These are phyloP conservation scores for Mortierella sp. DNA, from an alignment of 371 early-diverging fungal species.

Conservation along the genomic window DNA sequence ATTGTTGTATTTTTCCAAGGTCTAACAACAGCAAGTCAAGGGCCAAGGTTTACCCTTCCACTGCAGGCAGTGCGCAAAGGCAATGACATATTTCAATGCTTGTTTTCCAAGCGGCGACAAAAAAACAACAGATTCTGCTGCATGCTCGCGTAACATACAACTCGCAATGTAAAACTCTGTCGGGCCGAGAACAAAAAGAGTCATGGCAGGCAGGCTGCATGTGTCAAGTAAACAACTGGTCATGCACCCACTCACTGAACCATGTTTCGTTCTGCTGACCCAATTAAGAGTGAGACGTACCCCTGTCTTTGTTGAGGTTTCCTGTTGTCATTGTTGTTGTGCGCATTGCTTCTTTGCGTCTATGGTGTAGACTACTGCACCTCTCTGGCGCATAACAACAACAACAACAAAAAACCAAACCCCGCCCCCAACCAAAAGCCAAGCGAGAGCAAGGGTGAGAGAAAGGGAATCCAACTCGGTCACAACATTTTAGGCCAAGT, in stretches of 20 bases:
- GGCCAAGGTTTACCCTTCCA: slow-evolving; percentile 7
- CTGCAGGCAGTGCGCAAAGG: background rate
- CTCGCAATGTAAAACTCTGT: background rate
- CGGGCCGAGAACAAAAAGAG: background rate
- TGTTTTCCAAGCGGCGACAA: slow-evolving; percentile 3
- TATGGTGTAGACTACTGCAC: background rate
- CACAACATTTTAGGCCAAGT: background rate
- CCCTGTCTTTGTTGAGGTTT: background rate
- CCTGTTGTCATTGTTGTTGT: background rate
- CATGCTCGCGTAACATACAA: slow-evolving; percentile 4
- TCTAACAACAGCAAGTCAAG: background rate
- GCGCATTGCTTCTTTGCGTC: background rate
- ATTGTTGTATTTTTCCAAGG: background rate
- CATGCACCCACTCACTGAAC: background rate
- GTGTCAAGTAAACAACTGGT: background rate
- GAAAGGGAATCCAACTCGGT: background rate
- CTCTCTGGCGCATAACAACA: background rate
- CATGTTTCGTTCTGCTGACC: background rate
- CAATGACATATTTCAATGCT: slow-evolving; percentile 7
- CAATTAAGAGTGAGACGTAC: background rate
- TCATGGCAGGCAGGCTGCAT: background rate
- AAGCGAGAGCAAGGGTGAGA: background rate
- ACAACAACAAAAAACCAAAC: background rate
- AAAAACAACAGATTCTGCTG: background rate
- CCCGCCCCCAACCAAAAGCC: background rate